A percentile compares a stretch with the other conserved stretches of the same genome.
These are phyloP conservation scores for Daedaleopsis nitida DNA, from an alignment of 768 basidiomycete species.

Conservation along the genomic window DNA sequence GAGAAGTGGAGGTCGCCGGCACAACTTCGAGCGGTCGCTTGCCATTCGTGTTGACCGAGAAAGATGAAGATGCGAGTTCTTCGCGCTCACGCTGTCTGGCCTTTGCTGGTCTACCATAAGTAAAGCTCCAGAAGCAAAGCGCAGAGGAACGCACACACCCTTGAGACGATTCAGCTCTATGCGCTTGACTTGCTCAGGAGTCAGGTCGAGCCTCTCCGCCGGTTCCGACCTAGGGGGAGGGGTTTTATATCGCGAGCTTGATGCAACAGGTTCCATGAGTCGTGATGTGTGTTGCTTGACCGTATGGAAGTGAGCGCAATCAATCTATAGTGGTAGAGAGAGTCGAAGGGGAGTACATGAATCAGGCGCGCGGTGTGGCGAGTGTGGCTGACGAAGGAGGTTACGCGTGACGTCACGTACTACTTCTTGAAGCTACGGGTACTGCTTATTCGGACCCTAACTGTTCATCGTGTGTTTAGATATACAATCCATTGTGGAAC, in stretches of 20 bases:
- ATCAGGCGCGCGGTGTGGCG: too few species aligned
- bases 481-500: too few species aligned
- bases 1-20: constrained; percentile 59
- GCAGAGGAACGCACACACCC: constrained; percentile 43
- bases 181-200: constrained; percentile 69
- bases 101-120: constrained; percentile 54
- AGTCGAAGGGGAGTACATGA: too few species aligned
- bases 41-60: constrained; percentile 61
- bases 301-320: not conserved
- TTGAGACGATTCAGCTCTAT: constrained; percentile 80
- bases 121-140: not conserved
- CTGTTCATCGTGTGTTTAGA: not conserved
- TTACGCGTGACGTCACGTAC: not conserved
- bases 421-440: too few species aligned
- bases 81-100: constrained; percentile 71
- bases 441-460: not conserved
- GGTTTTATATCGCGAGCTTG: constrained; percentile 30
- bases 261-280: constrained; percentile 7
- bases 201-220: constrained; percentile 34
- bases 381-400: not conserved
- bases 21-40: constrained; percentile 70
- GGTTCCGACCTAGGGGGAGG: constrained; percentile 37
- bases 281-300: not conserved
- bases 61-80: constrained; percentile 50
- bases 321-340: too few species aligned